phyloP scores from a whole-genome alignment of 1,284 basidiomycete genomes.

The Gymnopus androsaceus region DNA sequence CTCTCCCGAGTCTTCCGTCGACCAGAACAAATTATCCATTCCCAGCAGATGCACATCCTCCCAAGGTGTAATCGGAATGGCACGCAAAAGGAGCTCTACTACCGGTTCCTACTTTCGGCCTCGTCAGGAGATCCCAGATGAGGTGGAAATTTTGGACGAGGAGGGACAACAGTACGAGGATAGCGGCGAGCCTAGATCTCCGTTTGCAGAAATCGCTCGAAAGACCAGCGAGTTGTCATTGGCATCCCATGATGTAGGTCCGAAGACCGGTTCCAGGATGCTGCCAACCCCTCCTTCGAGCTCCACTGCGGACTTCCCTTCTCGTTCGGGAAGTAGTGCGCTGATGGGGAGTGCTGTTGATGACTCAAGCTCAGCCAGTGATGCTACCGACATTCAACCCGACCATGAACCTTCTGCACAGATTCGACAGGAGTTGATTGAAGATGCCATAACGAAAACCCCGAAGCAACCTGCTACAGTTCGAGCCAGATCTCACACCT shows the following conservation, averaged over 20 bases:
- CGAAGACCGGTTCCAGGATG: background rate
- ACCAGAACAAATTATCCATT: background rate
- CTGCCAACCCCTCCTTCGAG: background rate
- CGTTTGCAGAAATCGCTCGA: background rate
- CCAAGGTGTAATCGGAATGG: background rate
- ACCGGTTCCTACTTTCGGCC: conserved; percentile 21
- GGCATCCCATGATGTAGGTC: background rate
- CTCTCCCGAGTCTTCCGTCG: background rate
- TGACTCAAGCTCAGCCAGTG: background rate
- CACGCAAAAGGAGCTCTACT: conserved; percentile 10
- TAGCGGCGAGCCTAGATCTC: background rate
- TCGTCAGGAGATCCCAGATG: conserved; percentile 19
- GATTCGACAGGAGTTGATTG: background rate
- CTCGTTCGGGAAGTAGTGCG: background rate
- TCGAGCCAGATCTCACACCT: conserved; percentile 1
- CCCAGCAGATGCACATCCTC: background rate
- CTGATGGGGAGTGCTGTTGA: background rate
- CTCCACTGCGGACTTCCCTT: background rate
- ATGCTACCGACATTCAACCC: background rate
- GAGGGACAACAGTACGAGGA: background rate
- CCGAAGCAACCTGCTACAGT: background rate
- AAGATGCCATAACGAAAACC: background rate
- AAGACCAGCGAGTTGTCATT: background rate
- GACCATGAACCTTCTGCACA: background rate
- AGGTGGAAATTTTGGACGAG: conserved; percentile 13